These are phyloP conservation scores for Eucalyptus polyanthemos DNA, from an alignment of 345 rosid genomes.

Conservation along the genomic window DNA sequence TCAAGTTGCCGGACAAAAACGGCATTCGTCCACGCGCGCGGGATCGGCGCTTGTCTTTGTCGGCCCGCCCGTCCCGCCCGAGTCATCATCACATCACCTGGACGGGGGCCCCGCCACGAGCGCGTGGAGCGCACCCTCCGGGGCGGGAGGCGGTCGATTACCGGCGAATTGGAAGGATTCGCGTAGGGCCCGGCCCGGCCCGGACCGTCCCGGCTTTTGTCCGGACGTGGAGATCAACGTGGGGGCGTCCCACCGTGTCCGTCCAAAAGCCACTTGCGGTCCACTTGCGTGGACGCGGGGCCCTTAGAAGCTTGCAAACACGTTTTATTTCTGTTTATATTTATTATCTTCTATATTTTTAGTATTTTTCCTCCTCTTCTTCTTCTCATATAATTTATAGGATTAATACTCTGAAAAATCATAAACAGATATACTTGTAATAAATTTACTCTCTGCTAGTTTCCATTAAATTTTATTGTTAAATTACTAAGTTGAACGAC, in stretches of 20 bases:
- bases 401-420: fast-evolving
- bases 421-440: fast-evolving
- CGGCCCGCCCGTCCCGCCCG: not conserved
- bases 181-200: not conserved
- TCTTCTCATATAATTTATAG: no score
- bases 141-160: not conserved
- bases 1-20: not conserved
- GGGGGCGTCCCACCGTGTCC: not conserved
- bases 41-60: not conserved
- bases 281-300: not conserved
- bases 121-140: not conserved
- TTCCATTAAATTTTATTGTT: fast-evolving
- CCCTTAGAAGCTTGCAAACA: not conserved
- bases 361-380: not conserved
- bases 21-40: not conserved
- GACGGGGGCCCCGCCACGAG: not conserved
- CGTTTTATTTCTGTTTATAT: not conserved
- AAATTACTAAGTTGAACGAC: fast-evolving
- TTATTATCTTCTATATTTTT: not conserved
- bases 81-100: not conserved
- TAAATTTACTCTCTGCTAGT: fast-evolving
- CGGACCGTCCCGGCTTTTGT: not conserved
- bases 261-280: not conserved
- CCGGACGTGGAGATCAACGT: not conserved
- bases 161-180: not conserved